Percentiles rank a stretch among this genome's conserved stretches.
phyloP scores from a whole-genome alignment of 2,329 filamentous ascomycete species.

The Ophiostoma ulmi region DNA sequence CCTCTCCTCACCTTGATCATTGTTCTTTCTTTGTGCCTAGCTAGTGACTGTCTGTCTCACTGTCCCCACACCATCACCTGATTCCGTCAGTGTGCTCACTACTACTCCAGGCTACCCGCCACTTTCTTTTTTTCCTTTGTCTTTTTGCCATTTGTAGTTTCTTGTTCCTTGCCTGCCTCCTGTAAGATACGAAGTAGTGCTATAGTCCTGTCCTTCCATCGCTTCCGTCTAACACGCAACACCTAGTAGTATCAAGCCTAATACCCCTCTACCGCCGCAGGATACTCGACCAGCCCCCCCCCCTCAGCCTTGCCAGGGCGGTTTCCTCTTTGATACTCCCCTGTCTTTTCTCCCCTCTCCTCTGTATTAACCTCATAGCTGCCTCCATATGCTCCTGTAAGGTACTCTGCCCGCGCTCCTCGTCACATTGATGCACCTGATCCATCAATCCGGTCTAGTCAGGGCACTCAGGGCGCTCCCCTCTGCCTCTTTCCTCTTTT shows the following conservation, averaged over 20 bases:
- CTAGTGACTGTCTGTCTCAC: not conserved
- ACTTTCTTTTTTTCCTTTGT: not conserved
- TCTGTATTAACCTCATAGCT: not conserved
- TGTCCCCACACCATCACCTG: constrained; percentile 4
- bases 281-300: not conserved
- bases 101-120: not conserved
- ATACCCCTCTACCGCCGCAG: constrained; percentile 1
- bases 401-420: not conserved
- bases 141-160: not conserved
- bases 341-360: not conserved
- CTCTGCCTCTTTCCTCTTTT: not conserved
- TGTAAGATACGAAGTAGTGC: not conserved
- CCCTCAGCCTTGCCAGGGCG: constrained; percentile 16
- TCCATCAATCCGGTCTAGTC: constrained; percentile 15
- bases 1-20: not conserved
- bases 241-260: not conserved
- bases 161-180: constrained; percentile 11
- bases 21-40: constrained; percentile 3
- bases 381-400: constrained; percentile 2
- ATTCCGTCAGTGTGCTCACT: constrained; percentile 2
- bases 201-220: not conserved
- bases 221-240: not conserved
- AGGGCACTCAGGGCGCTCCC: constrained; percentile 15
- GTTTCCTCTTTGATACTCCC: not conserved
- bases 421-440: constrained; percentile 15